phyloP scores from a whole-genome alignment of 2,329 filamentous ascomycete genomes.

The Arthrocladium fulminans region DNA sequence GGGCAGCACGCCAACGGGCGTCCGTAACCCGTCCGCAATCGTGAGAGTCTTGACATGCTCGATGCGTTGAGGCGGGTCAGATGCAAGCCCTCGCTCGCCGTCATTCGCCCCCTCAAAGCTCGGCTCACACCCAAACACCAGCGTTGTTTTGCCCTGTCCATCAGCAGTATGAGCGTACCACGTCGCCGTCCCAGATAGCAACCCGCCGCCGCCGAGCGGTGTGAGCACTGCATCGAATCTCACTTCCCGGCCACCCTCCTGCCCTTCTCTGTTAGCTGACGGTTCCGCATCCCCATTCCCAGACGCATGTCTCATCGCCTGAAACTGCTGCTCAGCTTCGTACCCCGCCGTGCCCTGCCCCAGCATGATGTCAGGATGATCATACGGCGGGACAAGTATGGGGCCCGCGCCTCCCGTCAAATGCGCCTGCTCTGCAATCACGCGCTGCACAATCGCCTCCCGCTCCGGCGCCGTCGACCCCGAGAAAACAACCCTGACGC shows the following conservation, averaged over 20 bases:
- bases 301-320: conserved; percentile 37
- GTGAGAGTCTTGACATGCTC: conserved; percentile 64
- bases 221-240: conserved; percentile 64
- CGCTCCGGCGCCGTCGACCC: conserved; percentile 73
- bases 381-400: conserved; percentile 77
- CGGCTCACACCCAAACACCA: conserved; percentile 82
- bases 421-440: conserved; percentile 53
- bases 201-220: conserved; percentile 79
- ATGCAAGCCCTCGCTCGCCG: conserved; percentile 58
- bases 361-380: conserved; percentile 83
- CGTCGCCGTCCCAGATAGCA: conserved; percentile 75
- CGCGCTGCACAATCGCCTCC: conserved; percentile 62
- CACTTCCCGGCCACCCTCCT: conserved; percentile 8
- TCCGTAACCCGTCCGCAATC: conserved; percentile 80
- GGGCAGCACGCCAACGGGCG: conserved; percentile 65
- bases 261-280: conserved; percentile 6
- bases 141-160: conserved; percentile 52
- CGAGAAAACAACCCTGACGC: conserved; percentile 65
- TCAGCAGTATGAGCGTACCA: conserved; percentile 44
- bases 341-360: conserved; percentile 86
- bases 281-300: conserved; percentile 6
- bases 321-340: conserved; percentile 69
- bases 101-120: conserved; percentile 77
- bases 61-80: conserved; percentile 50
- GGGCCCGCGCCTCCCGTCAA: conserved; percentile 43